Evolutionary conservation across 306 rosid species (phyloP).

Genomic region (Inga laurina): DNA sequence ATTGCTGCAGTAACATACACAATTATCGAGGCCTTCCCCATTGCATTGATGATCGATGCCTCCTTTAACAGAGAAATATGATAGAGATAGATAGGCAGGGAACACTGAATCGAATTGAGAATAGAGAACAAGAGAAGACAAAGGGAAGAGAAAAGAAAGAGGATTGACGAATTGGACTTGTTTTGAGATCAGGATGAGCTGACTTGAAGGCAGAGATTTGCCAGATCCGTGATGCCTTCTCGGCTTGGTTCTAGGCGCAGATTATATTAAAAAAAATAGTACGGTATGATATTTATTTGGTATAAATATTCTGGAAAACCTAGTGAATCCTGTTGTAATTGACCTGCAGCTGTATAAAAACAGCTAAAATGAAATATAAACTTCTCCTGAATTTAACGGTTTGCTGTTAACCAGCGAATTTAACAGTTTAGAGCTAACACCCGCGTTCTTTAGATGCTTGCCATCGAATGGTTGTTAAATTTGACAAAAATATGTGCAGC

Average conservation of each 20-base stretch:
- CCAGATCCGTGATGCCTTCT: neutral
- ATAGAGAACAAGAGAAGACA: neutral
- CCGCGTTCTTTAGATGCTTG: neutral
- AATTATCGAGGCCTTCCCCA: slow-evolving; percentile 65
- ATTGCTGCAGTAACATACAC: slow-evolving; percentile 61
- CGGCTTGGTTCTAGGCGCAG: neutral
- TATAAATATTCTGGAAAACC: no score
- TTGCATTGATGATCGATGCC: slow-evolving; percentile 39
- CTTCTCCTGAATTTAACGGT: no score
- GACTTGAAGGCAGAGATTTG: neutral
- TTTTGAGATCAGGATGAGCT: neutral
- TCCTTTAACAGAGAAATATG: neutral
- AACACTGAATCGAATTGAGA: neutral
- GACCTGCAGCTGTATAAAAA: no score
- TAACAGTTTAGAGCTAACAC: no score
- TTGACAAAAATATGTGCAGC: no score
- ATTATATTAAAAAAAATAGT: no score
- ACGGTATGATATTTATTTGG: no score
- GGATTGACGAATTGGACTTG: slow-evolving; percentile 16
- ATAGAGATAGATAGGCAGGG: neutral
- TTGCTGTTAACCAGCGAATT: no score
- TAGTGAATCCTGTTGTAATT: no score
- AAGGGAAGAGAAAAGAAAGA: neutral
- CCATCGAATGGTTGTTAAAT: no score
- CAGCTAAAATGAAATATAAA: no score